These are phyloP conservation scores for Trametes gibbosa DNA, from an alignment of 768 basidiomycete species.

Conservation along the genomic window DNA sequence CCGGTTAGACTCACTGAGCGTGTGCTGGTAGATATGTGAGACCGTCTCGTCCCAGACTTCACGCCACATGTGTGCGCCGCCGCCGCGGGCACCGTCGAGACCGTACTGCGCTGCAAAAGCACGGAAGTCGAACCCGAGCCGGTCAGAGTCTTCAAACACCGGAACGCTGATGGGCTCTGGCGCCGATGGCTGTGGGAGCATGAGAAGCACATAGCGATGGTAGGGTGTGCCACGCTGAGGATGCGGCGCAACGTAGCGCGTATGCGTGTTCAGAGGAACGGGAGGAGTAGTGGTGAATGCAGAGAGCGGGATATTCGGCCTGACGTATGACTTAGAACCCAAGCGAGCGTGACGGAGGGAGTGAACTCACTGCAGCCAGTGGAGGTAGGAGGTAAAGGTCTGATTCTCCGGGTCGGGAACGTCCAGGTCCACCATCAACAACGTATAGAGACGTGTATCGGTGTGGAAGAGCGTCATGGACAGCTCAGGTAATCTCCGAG, in stretches of 20 bases:
- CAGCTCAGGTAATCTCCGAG: constrained; percentile 59
- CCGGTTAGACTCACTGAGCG: constrained; percentile 55
- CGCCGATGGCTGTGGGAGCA: constrained; percentile 64
- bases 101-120: constrained; percentile 56
- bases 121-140: constrained; percentile 65
- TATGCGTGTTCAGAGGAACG: constrained; percentile 50
- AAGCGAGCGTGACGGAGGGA: not conserved
- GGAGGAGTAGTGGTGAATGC: constrained; percentile 43
- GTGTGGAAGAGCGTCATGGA: constrained; percentile 78
- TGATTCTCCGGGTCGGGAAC: constrained; percentile 70
- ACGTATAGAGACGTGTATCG: constrained; percentile 78
- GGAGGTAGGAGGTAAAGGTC: constrained; percentile 71
- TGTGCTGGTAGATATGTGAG: constrained; percentile 58
- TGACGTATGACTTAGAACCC: constrained; percentile 27
- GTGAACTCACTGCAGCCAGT: constrained; percentile 76
- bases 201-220: constrained; percentile 82
- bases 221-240: constrained; percentile 86
- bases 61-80: constrained; percentile 83
- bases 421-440: constrained; percentile 89
- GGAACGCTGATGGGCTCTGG: constrained; percentile 29
- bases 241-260: constrained; percentile 85
- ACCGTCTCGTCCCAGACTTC: constrained; percentile 71
- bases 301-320: constrained; percentile 81
- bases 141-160: constrained; percentile 29
- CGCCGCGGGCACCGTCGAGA: constrained; percentile 53